Percentiles rank a stretch among this genome's conserved stretches.
These are phyloP conservation scores for Eruca vesicaria DNA, from an alignment of 441 rosid genomes.

Conservation along the genomic window DNA sequence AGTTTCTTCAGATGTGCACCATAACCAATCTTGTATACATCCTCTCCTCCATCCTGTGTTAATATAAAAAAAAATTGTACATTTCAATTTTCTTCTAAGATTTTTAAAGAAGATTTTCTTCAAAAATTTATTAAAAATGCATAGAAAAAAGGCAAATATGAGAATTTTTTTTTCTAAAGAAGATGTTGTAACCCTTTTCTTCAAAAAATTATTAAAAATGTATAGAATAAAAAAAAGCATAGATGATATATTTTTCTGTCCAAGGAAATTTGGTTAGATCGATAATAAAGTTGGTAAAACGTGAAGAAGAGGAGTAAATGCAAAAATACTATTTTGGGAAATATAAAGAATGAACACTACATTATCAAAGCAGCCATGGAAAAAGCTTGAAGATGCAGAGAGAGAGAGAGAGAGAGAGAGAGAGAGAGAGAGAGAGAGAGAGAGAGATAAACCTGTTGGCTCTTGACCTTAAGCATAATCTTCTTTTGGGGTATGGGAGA, in stretches of 20 bases:
- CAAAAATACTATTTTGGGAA: neutral
- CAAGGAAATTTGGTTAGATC: neutral
- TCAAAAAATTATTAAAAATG: neutral
- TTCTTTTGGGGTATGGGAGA: constrained; percentile 10
- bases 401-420: neutral
- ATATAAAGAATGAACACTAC: neutral
- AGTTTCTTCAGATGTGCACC: constrained; percentile 16
- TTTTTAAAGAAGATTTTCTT: neutral
- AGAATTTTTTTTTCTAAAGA: neutral
- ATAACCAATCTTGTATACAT: constrained; percentile 1
- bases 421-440: neutral
- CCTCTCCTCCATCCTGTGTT: constrained; percentile 21
- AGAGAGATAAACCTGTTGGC: constrained; percentile 23
- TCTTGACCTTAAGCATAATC: constrained; percentile 21
- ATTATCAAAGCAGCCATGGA: neutral
- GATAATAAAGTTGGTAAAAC: neutral
- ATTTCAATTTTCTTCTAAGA: neutral
- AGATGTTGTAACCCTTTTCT: neutral
- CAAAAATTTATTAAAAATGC: neutral
- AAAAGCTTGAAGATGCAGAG: neutral
- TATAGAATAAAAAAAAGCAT: neutral
- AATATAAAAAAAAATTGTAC: neutral
- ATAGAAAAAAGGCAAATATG: neutral
- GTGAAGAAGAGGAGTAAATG: neutral
- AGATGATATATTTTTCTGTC: neutral